Evolutionary conservation across 2,329 filamentous ascomycete species (phyloP).

Genomic region (Pestalotiopsis sp.): DNA sequence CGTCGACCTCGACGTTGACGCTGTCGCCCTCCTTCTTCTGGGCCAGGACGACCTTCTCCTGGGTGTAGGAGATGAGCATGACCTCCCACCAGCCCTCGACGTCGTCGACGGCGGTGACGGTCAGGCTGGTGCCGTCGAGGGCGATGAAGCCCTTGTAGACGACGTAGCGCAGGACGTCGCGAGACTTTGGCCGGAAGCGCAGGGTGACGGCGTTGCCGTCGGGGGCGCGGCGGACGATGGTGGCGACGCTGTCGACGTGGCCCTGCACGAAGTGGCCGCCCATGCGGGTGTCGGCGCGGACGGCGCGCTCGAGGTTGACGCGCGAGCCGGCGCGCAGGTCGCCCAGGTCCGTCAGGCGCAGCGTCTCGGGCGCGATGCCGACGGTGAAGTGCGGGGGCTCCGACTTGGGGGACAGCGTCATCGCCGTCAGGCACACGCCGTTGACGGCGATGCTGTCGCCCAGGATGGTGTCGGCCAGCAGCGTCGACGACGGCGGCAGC

Average conservation of each 20-base stretch:
- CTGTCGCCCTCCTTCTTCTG: constrained; percentile 77
- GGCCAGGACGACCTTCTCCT: constrained; percentile 85
- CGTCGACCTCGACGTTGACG: constrained; percentile 93
- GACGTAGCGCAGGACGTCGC: constrained; percentile 77
- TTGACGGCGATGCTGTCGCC: constrained; percentile 96
- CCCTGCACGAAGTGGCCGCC: constrained; percentile 98
- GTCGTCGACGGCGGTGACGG: constrained; percentile 85
- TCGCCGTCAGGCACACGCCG: constrained; percentile 90
- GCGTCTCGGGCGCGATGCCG: constrained; percentile 91
- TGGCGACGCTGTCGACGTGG: constrained; percentile 89
- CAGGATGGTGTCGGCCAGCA: constrained; percentile 80
- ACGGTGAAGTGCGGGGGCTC: constrained; percentile 72
- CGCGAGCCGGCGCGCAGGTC: constrained; percentile 63
- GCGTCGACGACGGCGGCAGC: constrained; percentile 64
- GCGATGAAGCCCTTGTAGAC: constrained; percentile 97
- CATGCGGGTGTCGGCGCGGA: constrained; percentile 90
- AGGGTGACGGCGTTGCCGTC: constrained; percentile 93
- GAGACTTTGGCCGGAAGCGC: constrained; percentile 73
- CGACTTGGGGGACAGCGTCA: constrained; percentile 40
- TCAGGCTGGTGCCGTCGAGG: constrained; percentile 92
- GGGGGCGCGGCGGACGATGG: constrained; percentile 69
- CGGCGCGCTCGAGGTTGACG: constrained; percentile 94
- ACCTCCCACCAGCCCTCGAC: constrained; percentile 85
- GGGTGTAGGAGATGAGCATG: constrained; percentile 97
- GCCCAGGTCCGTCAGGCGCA: constrained; percentile 94